Conservation (phyloP, 176 grass and related monocot species). For the Avena eriantha region DNA sequence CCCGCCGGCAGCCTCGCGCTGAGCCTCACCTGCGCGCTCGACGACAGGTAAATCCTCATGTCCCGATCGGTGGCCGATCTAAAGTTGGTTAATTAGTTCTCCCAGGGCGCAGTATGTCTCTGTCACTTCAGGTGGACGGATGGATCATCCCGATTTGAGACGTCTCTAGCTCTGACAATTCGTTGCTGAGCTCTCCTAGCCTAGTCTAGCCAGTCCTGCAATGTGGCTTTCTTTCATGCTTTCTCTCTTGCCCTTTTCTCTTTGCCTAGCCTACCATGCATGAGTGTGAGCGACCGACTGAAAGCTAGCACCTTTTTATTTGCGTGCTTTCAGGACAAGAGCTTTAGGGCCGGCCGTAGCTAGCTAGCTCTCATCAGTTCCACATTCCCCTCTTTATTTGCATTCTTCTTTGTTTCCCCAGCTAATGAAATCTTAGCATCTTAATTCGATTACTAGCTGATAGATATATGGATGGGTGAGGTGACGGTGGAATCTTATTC, state of each 20-base stretch:
- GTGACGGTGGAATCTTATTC: constrained; percentile 63
- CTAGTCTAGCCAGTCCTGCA: neutral
- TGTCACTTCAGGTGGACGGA: constrained; percentile 48
- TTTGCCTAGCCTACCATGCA: constrained; percentile 31
- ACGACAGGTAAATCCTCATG: constrained; percentile 68
- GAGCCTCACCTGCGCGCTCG: constrained; percentile 70
- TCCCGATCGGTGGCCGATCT: constrained; percentile 20
- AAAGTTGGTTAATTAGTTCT: constrained; percentile 35
- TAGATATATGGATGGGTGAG: constrained; percentile 35
- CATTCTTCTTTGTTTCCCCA: neutral
- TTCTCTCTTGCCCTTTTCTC: constrained; percentile 33
- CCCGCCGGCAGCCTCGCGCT: constrained; percentile 67
- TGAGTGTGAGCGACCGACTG: constrained; percentile 32
- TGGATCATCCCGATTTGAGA: constrained; percentile 44
- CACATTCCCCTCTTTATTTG: constrained; percentile 34
- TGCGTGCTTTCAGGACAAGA: constrained; percentile 57
- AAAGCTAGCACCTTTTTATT: constrained; percentile 45
- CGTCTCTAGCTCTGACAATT: constrained; percentile 38
- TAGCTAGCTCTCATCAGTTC: constrained; percentile 42
- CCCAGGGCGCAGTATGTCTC: constrained; percentile 28
- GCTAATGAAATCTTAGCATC: neutral
- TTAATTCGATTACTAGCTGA: constrained; percentile 24
- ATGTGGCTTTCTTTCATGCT: neutral
- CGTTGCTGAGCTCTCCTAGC: constrained; percentile 29
- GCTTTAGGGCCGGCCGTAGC: constrained; percentile 25